Evolutionary conservation across 805 yeast species (phyloP), one percentile per base, ranked within the genome.

Genomic region (Sungouiella thailandica): DNA sequence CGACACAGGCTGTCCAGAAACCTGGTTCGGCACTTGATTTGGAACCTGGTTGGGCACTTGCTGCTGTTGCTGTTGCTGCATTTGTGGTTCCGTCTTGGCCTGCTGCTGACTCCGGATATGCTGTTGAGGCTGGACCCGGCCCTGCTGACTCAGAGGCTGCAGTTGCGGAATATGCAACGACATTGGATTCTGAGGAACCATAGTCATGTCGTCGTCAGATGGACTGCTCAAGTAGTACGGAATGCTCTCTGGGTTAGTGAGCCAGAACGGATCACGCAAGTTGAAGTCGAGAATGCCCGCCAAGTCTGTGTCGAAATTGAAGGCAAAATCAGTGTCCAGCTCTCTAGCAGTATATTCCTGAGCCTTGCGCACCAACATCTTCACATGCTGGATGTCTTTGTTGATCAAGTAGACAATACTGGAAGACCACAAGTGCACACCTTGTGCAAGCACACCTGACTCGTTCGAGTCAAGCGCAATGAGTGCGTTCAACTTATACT

Each of bases 181-280:
- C n/a, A n/a, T n/a, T n/a, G n/a, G n/a, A n/a, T n/a, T n/a, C n/a
- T n/a, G n/a, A n/a, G n/a, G n/a, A n/a, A n/a, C n/a, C n/a, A n/a
- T n/a, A n/a, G n/a, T n/a, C n/a, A n/a, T n/a, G n/a, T n/a, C 31
- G 13, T 35, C 34, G 7, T 35, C 32, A 4, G 34, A 29, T 7
- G 35, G 49, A 7, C 48, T 38, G 22, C 44, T 43, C 16, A 47
- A 37, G 39, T 57, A 54, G 52, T 54, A 55, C 7, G 71, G 70
- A 34, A 69, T 52, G 40, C 68, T 70, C 28, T 60, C 70, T 3
- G 76, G 76, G 42, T 70, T 69, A 12, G 71, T 69, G 29, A 72
- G 57, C 65, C 73, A 71, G 40, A 73, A 73, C 5, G 78, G 78
- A 48, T 73, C 79, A 30, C 56, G 58, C 24, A 69, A 46, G 29